phyloP scores from a whole-genome alignment of 805 yeast genomes.

The Wickerhamiella kazuoi region DNA sequence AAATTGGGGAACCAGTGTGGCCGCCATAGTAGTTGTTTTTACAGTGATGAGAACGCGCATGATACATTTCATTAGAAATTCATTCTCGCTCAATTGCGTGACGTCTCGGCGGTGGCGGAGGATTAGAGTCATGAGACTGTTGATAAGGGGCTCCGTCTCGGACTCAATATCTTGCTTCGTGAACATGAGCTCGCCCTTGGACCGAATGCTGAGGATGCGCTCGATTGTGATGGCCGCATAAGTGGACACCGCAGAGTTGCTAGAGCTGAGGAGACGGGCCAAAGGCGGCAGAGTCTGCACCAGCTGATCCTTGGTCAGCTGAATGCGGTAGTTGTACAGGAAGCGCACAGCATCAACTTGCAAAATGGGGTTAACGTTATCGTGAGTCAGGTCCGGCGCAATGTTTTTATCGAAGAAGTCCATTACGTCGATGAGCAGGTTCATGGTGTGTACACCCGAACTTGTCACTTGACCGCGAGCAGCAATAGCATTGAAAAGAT shows the following conservation, averaged over 20 bases:
- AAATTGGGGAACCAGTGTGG: constrained; percentile 41
- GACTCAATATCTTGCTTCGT: constrained; percentile 54
- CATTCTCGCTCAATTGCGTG: constrained; percentile 88
- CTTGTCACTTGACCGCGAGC: constrained; percentile 78
- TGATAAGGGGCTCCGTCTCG: constrained; percentile 38
- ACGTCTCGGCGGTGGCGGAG: constrained; percentile 46
- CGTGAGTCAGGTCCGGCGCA: constrained; percentile 57
- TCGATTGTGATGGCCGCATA: constrained; percentile 89
- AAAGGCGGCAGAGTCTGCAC: constrained; percentile 63
- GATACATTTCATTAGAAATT: constrained; percentile 72
- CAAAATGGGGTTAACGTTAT: constrained; percentile 49
- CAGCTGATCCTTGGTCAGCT: constrained; percentile 71
- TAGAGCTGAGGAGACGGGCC: constrained; percentile 46
- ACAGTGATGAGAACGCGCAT: constrained; percentile 71
- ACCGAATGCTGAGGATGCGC: constrained; percentile 60
- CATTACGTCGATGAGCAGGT: constrained; percentile 68
- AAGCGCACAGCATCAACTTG: constrained; percentile 87
- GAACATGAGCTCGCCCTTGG: constrained; percentile 37
- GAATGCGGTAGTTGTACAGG: constrained; percentile 79
- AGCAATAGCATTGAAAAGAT: constrained; percentile 75
- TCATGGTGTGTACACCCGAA: constrained; percentile 75
- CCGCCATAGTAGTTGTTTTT: constrained; percentile 28
- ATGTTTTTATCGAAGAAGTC: constrained; percentile 66
- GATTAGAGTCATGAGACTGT: constrained; percentile 49
- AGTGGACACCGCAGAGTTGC: constrained; percentile 70